These are phyloP conservation scores for Polygonum aviculare DNA, from an alignment of 148 eudicot species.

Conservation along the genomic window DNA sequence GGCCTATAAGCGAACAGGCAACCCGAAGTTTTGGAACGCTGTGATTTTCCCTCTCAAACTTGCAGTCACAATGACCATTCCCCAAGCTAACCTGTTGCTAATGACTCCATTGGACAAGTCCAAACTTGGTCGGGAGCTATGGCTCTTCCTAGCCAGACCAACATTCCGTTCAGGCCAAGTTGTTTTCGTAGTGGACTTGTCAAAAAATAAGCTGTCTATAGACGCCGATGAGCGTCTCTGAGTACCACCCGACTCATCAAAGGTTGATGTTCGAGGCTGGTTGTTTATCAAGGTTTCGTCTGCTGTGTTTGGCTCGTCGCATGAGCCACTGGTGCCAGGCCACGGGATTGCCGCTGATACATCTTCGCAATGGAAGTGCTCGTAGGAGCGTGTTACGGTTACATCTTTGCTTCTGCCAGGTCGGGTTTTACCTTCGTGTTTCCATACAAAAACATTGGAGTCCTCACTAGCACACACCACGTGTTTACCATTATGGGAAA, in stretches of 20 bases:
- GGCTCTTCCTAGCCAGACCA: conserved; percentile 38
- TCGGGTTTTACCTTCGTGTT: conserved; percentile 65
- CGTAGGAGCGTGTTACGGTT: conserved; percentile 63
- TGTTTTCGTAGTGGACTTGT: background rate
- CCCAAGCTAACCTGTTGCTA: conserved; percentile 48
- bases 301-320: conserved; percentile 26
- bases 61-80: conserved; percentile 82
- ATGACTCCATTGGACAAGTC: background rate
- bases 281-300: conserved; percentile 28
- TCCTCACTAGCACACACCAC: conserved; percentile 91
- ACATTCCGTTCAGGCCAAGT: conserved; percentile 32
- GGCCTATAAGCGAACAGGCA: conserved; percentile 32
- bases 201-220: conserved; percentile 18
- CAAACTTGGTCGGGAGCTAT: background rate
- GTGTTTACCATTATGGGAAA: conserved; percentile 68
- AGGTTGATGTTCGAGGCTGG: conserved; percentile 40
- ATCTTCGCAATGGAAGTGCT: conserved; percentile 79
- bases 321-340: conserved; percentile 44
- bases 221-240: conserved; percentile 28
- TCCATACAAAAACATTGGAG: conserved; percentile 80
- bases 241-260: conserved; percentile 29
- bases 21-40: conserved; percentile 81
- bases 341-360: conserved; percentile 80
- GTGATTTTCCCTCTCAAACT: conserved; percentile 77
- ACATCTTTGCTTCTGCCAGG: conserved; percentile 70